Conservation (phyloP, 805 yeast species). For the Metschnikowia picachoensis region DNA sequence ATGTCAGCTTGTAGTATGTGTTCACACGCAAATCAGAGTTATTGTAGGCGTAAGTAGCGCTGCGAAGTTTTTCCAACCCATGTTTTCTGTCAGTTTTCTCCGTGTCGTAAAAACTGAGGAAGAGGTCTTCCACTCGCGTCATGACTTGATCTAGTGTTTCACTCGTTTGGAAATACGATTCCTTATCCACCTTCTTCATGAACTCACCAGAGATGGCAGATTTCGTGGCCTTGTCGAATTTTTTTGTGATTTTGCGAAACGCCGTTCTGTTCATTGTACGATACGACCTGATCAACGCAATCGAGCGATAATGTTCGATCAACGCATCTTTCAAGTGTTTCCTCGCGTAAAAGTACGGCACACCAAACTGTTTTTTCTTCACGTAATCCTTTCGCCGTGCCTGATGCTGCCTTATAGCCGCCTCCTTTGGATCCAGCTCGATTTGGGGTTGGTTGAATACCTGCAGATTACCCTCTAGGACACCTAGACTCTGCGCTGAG, state of each 20-base stretch:
- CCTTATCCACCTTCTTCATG: constrained; percentile 51
- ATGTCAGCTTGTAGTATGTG: constrained; percentile 43
- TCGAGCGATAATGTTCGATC: constrained; percentile 67
- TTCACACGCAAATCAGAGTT: constrained; percentile 25
- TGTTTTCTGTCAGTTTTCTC: constrained; percentile 51
- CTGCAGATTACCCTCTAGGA: neutral
- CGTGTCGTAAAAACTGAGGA: constrained; percentile 58
- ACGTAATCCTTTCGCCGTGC: constrained; percentile 48
- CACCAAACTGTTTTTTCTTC: constrained; percentile 30
- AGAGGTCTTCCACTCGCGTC: constrained; percentile 62
- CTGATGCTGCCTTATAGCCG: constrained; percentile 8
- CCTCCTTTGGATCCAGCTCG: neutral
- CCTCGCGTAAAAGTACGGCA: constrained; percentile 63
- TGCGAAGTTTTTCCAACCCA: constrained; percentile 63
- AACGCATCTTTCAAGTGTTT: constrained; percentile 66
- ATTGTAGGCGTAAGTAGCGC: constrained; percentile 39
- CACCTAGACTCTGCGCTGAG: neutral
- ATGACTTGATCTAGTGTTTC: constrained; percentile 64
- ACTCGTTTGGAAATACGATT: constrained; percentile 56
- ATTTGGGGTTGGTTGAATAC: neutral
- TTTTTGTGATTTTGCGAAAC: constrained; percentile 82
- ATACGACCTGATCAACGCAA: constrained; percentile 68
- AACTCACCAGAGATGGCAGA: constrained; percentile 43
- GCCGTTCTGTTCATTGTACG: constrained; percentile 81
- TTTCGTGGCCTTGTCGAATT: constrained; percentile 73